phyloP scores from a whole-genome alignment of 176 grass and related monocot species.

The Thalia dealbata region DNA sequence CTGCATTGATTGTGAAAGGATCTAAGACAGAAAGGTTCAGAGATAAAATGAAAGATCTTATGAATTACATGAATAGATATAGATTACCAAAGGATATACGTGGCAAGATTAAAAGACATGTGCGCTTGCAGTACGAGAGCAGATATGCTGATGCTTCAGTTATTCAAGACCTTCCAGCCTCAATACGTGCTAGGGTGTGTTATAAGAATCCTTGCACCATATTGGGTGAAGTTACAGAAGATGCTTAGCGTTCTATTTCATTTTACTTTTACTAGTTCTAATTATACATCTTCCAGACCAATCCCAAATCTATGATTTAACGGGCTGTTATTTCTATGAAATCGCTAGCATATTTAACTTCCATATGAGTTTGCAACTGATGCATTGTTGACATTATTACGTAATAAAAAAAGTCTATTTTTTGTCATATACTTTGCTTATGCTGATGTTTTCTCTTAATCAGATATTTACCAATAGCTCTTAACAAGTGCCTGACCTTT shows the following conservation, averaged over 20 bases:
- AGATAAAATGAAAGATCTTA: conserved; percentile 98
- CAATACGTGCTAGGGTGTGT: conserved; percentile 75
- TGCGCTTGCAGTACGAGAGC: conserved; percentile 89
- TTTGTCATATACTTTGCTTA: neutral
- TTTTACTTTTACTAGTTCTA: neutral
- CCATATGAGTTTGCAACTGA: neutral
- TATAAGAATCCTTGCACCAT: neutral
- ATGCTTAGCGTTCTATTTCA: neutral
- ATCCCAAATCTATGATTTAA: neutral
- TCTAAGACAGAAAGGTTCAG: conserved; percentile 86
- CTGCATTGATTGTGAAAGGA: conserved; percentile 97
- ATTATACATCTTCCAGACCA: neutral
- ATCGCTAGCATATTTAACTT: neutral
- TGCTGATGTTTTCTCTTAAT: neutral
- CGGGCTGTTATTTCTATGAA: neutral
- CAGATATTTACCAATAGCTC: conserved; percentile 8
- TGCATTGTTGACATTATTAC: neutral
- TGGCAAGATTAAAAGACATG: conserved; percentile 79
- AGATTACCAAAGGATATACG: conserved; percentile 74
- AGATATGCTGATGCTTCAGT: conserved; percentile 81
- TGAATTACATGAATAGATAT: conserved; percentile 95
- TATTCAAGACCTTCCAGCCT: conserved; percentile 83
- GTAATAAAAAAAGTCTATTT: neutral
- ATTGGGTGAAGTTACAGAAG: neutral
- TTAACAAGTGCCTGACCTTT: neutral